phyloP scores from a whole-genome alignment of 164 flowering plant species.

The Annona squamosa region DNA sequence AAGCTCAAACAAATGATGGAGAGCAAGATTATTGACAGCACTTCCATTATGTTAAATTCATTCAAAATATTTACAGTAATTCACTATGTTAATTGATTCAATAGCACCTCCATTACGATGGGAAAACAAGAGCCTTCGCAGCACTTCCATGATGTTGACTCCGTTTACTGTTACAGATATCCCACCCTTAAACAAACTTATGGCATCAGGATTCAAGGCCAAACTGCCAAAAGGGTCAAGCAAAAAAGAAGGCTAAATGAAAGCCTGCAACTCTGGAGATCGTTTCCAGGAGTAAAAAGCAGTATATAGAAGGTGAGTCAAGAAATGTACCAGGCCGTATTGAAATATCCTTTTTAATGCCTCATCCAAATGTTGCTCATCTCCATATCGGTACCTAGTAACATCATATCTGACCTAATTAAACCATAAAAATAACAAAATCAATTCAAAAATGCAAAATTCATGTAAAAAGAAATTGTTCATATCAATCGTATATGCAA shows the following conservation, averaged over 20 bases:
- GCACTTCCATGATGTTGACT: neutral
- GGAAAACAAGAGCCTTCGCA: no score
- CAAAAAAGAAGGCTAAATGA: no score
- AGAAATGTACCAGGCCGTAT: conserved; percentile 65
- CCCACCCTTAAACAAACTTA: neutral
- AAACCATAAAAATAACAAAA: conserved; percentile 2
- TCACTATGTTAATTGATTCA: no score
- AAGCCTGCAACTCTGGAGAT: neutral
- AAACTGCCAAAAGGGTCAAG: neutral
- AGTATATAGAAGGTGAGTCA: neutral
- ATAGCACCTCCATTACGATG: no score
- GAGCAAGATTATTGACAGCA: no score
- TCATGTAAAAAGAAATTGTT: neutral
- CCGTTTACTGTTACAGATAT: neutral
- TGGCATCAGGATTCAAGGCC: neutral
- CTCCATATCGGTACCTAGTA: conserved; percentile 87
- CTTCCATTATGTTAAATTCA: no score
- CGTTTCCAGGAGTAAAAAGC: neutral
- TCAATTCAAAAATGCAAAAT: neutral
- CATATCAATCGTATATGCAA: neutral
- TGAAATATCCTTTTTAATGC: conserved; percentile 91
- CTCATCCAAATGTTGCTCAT: conserved; percentile 97
- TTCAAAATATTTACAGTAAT: no score
- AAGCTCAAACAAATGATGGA: no score
- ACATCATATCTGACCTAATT: conserved; percentile 84